Base-by-base conservation (phyloP, 495 filamentous ascomycete genomes). In the Podospora didyma region DNA sequence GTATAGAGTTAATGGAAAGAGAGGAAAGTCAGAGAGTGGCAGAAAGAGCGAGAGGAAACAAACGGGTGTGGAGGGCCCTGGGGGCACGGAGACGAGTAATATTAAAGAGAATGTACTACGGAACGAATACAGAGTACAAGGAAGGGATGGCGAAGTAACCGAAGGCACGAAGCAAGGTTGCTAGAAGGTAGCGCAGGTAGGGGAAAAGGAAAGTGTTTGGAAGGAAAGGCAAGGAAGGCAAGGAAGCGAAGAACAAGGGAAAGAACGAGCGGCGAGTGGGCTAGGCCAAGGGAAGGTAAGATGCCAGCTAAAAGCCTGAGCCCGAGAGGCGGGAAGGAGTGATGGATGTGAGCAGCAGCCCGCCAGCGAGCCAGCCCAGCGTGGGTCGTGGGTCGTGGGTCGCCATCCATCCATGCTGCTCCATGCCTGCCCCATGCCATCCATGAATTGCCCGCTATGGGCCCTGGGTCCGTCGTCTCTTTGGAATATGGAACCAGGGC, bases 201-300 rank as follows among this genome's bases (percentile, higher is more conserved):
- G 49, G 49, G 49, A 10, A 28, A 31, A 31, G 26, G 26, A 31
- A 31, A 31, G 26, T 31, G 26, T 31, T 31, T 41, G 51, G 51
- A 53, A 46, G 31, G 55, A 20, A 57, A 39, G 48, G 47, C 22
- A 35, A 45, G 37, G 17, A 23, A 6, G 51, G 16, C 34, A 37
- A 7, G 34, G 34, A 37, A 10, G 34, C n/a, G n/a, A n/a, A 31
- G 44, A 48, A 21, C 45, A 39, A 49, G 11, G 48, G 48, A 50
- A 11, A 24, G 48, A 50, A 50, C 22, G 53, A 26, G 37, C 31
- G 24, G 23, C 12, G 7, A 21, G 9, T 12, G 23, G 46, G 57
- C 58, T 53, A 61, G 53, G 58, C 53, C 54, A 54, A 53, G 51
- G 58, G 52, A 52, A 46, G 58, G 51, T 55, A 54, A 46, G 26